A percentile compares a stretch with the other conserved stretches of the same genome.
Conservation (phyloP, 129 eudicot genomes). For the Flaveria linearis region DNA sequence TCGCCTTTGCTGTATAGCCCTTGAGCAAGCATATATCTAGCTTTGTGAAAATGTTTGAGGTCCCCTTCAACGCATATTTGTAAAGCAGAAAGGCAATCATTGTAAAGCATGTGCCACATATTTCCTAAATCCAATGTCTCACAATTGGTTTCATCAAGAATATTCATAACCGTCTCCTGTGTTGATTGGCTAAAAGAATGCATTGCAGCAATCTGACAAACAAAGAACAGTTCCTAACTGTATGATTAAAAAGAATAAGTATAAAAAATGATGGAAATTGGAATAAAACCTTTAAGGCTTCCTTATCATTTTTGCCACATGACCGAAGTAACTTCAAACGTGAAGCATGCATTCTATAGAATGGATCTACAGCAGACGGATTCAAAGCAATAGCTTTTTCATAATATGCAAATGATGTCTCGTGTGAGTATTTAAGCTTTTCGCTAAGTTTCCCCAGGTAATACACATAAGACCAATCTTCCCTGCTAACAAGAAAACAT, state of each 20-base stretch:
- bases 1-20: constrained; percentile 76
- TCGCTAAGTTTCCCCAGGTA: constrained; percentile 88
- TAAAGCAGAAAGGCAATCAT: constrained; percentile 88
- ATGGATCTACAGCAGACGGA: constrained; percentile 94
- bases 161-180: constrained; percentile 48
- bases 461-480: constrained; percentile 91
- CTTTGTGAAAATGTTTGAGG: constrained; percentile 95
- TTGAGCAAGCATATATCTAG: constrained; percentile 98
- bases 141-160: constrained; percentile 37
- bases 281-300: constrained; percentile 63
- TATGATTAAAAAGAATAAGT: not conserved
- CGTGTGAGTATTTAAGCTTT: constrained; percentile 79
- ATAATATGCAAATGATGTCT: constrained; percentile 73
- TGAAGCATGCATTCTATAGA: constrained; percentile 99
- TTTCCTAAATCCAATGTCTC: constrained; percentile 43
- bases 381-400: constrained; percentile 78
- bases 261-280: constrained; percentile 5
- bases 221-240: constrained; percentile 4
- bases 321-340: constrained; percentile 94
- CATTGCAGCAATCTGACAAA: constrained; percentile 69
- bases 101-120: constrained; percentile 73
- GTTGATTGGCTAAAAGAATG: constrained; percentile 58
- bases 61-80: constrained; percentile 94
- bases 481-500: constrained; percentile 49
- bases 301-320: constrained; percentile 57